These are phyloP conservation scores for Trifolium pratense DNA, from an alignment of 306 rosid species.

Conservation along the genomic window DNA sequence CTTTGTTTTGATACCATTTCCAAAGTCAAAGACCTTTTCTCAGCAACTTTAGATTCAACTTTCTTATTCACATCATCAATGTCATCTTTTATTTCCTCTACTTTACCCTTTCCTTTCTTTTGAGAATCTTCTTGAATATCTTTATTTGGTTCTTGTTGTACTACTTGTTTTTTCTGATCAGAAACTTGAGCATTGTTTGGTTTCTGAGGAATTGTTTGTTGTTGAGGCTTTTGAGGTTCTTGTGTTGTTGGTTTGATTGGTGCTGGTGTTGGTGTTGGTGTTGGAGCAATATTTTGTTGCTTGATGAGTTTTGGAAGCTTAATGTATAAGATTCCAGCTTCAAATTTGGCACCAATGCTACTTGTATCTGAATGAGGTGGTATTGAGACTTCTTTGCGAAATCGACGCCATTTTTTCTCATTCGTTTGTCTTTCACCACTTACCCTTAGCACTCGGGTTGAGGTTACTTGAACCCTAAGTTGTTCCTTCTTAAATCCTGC, in stretches of 20 bases:
- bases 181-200: not conserved
- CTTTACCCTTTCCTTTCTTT: not conserved
- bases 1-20: constrained; percentile 12
- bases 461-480: constrained; percentile 55
- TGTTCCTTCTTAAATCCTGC: constrained; percentile 62
- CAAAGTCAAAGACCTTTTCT: not conserved
- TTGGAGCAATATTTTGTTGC: not conserved
- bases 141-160: not conserved
- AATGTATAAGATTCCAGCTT: constrained; percentile 38
- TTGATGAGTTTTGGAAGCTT: constrained; percentile 35
- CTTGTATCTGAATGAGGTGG: not conserved
- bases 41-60: not conserved
- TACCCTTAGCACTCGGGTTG: constrained; percentile 41
- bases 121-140: constrained; percentile 3
- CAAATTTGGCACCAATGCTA: constrained; percentile 42
- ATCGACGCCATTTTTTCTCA: constrained; percentile 34
- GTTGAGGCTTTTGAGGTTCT: constrained; percentile 32
- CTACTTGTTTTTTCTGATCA: constrained; percentile 10
- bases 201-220: not conserved
- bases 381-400: constrained; percentile 9
- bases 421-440: constrained; percentile 49
- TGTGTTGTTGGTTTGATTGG: not conserved
- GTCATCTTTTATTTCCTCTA: not conserved
- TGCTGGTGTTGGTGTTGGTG: not conserved
- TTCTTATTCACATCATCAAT: not conserved